phyloP scores from a whole-genome alignment of 495 filamentous ascomycete genomes.

The Hyaloscypha variabilis region DNA sequence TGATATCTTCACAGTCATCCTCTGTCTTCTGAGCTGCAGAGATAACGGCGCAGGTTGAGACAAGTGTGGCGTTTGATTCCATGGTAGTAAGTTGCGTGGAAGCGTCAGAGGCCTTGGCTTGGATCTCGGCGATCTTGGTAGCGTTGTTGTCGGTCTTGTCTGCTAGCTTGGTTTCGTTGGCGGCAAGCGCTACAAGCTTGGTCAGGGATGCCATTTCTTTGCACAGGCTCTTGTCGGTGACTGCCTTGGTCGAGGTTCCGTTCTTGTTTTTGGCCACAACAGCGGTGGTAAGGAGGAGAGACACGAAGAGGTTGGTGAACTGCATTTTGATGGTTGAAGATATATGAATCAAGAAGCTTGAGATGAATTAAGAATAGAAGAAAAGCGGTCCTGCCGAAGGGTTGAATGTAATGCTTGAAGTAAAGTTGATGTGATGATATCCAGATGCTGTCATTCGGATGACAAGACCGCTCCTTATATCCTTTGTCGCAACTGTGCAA shows the following conservation, averaged over 20 bases:
- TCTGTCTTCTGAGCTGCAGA: slow-evolving; percentile 12
- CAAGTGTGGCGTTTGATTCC: slow-evolving; percentile 16
- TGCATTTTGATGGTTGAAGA: slow-evolving; percentile 21
- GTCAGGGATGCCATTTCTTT: slow-evolving; percentile 18
- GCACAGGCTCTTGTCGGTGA: slow-evolving; percentile 20
- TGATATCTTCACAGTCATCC: slow-evolving; percentile 14
- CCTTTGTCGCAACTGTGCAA: background rate
- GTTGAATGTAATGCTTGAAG: slow-evolving; percentile 12
- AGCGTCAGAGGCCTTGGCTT: slow-evolving; percentile 23
- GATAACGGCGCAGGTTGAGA: slow-evolving; percentile 18
- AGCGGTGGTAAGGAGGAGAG: slow-evolving; percentile 21
- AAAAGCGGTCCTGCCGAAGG: slow-evolving; percentile 26
- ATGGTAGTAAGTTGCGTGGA: slow-evolving; percentile 16
- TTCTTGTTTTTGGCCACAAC: slow-evolving; percentile 20
- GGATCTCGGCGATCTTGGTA: slow-evolving; percentile 17
- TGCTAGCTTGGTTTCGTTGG: slow-evolving; percentile 19
- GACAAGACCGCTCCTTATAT: slow-evolving; percentile 9
- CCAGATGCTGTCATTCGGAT: slow-evolving; percentile 11
- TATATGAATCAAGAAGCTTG: background rate
- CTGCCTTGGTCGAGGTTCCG: slow-evolving; percentile 10
- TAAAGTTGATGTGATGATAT: slow-evolving; percentile 20
- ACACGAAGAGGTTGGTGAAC: slow-evolving; percentile 15
- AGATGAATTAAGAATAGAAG: slow-evolving; percentile 7
- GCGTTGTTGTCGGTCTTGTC: slow-evolving; percentile 22
- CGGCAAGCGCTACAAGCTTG: slow-evolving; percentile 15